These are phyloP conservation scores for Phytophthora macrochlamydospora DNA, from an alignment of 352 stramenopile genomes.

Conservation along the genomic window DNA sequence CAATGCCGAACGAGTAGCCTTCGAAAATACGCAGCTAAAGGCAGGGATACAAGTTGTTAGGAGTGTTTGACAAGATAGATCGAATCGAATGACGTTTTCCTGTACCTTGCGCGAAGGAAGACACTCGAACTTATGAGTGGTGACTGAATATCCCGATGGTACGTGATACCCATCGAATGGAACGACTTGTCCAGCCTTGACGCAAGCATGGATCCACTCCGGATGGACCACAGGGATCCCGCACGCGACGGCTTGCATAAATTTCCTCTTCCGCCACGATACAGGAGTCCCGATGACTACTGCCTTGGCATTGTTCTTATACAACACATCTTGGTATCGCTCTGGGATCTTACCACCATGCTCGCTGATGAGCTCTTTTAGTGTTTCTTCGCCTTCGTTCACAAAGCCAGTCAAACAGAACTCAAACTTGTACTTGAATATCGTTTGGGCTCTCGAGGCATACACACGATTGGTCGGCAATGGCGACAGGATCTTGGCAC, in stretches of 20 bases:
- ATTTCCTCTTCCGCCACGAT: conserved; percentile 83
- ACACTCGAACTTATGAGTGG: conserved; percentile 72
- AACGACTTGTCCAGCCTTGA: conserved; percentile 47
- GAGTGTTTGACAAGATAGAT: too few species aligned
- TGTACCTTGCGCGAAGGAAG: conserved; percentile 37
- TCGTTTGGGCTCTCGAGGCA: conserved; percentile 49
- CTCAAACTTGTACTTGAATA: conserved; percentile 80
- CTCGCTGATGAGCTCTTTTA: conserved; percentile 68
- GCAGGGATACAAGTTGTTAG: conserved; percentile 9
- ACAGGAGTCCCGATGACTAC: conserved; percentile 79
- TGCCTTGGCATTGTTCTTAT: conserved; percentile 52
- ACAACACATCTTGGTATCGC: conserved; percentile 52
- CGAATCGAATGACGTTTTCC: too few species aligned
- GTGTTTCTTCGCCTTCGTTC: conserved; percentile 46
- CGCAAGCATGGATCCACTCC: conserved; percentile 78
- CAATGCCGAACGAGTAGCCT: conserved; percentile 66
- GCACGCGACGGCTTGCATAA: conserved; percentile 79
- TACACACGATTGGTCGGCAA: conserved; percentile 57
- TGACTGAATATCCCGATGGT: conserved; percentile 67
- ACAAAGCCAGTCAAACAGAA: conserved; percentile 81
- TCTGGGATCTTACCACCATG: conserved; percentile 67
- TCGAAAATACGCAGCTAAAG: conserved; percentile 64
- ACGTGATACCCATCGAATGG: conserved; percentile 77
- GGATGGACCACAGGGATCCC: conserved; percentile 84
- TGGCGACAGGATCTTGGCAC: conserved; percentile 49